Evolutionary conservation across 2,329 filamentous ascomycete species (phyloP), one percentile per base, ranked within the genome.

Genomic region (Tympanopsis confertula): DNA sequence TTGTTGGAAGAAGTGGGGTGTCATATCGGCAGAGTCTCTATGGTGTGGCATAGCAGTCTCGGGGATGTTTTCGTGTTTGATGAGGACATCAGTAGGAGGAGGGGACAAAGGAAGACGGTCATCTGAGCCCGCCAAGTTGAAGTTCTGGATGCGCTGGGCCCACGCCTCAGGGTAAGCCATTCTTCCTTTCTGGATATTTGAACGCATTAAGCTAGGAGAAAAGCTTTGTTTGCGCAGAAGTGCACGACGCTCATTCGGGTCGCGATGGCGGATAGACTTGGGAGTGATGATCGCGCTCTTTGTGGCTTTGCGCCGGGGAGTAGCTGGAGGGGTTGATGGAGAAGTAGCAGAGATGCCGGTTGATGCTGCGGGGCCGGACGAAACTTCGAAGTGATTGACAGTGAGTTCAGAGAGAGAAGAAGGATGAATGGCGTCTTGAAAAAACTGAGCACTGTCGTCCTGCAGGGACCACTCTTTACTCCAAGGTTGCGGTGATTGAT

Each of bases 211-310:
- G 15, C 30, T 33, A 7, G 30, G 30, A 15, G 30, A 33, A 15
- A 17, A 17, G 30, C 30, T 33, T 15, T 33, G 30, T 15, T 33
- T 33, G 30, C 30, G 30, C 30, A 33, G 30, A 10, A 18, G 30
- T 10, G 7, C 7, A 33, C 30, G 30, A n/a, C 22, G 22, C 10
- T 33, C 30, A 33, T 17, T 7, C 12, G 30, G 7, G 17, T 33
- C 30, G 7, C 15, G 30, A 33, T 18, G 30, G 17, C 30, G 30
- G 30, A 33, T 33, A 33, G 30, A 33, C 30, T 33, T 33, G 12
- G 30, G 30, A 33, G 30, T 33, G 30, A 17, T 13, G 10, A 33
- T 13, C 10, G 10, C 30, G 17, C 30, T 33, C 7, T 17, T 17
- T 7, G 15, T 18, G 15, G 15, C 30, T 33, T 33, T 33, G 10